These are phyloP conservation scores for Elsinoe fawcettii DNA, from an alignment of 2,329 filamentous ascomycete genomes.

Conservation along the genomic window DNA sequence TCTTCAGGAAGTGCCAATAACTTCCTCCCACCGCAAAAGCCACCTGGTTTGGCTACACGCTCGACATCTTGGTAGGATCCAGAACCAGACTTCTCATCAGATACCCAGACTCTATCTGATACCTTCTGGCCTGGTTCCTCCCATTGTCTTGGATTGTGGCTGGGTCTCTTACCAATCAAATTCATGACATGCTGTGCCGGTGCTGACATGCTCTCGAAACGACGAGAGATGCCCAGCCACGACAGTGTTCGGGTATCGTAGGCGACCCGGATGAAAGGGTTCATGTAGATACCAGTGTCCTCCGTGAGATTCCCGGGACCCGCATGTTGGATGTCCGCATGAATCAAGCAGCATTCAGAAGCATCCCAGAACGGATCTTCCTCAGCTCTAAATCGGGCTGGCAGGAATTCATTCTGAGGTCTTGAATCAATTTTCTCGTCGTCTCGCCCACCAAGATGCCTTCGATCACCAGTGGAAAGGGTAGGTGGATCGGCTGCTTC, in stretches of 20 bases:
- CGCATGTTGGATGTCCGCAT: conserved; percentile 35
- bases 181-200: conserved; percentile 52
- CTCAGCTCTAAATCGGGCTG: conserved; percentile 38
- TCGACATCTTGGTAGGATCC: conserved; percentile 36
- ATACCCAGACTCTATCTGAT: conserved; percentile 46
- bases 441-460: neutral
- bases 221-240: conserved; percentile 53
- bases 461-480: neutral
- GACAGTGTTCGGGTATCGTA: conserved; percentile 52
- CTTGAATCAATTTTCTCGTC: neutral
- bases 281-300: conserved; percentile 60
- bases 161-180: conserved; percentile 49
- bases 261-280: conserved; percentile 65
- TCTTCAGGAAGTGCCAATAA: conserved; percentile 41
- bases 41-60: conserved; percentile 42
- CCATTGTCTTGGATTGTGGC: conserved; percentile 51
- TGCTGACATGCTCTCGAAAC: conserved; percentile 59
- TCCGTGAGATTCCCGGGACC: conserved; percentile 22
- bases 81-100: conserved; percentile 28
- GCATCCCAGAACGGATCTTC: conserved; percentile 39
- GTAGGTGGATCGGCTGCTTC: neutral
- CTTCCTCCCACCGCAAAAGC: conserved; percentile 50
- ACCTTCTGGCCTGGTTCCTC: conserved; percentile 52
- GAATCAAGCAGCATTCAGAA: conserved; percentile 42
- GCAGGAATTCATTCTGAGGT: conserved; percentile 24